Conservation (phyloP, 225 moss, liverwort and hornwort species). For the Rhytidiadelphus loreus region DNA sequence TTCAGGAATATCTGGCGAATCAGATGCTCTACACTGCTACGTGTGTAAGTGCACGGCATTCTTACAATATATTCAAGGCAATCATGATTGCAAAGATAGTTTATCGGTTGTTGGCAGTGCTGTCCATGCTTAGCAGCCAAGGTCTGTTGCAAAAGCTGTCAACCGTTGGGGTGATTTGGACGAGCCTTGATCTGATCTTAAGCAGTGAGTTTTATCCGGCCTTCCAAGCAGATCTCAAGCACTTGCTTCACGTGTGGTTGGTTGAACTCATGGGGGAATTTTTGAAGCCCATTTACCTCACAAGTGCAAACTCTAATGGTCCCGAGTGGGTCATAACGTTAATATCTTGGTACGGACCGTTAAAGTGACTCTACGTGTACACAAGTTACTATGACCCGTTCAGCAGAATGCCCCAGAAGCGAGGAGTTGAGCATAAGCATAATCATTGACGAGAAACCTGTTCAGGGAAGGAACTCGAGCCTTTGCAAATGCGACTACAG, state of each 20-base stretch:
- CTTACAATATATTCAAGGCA: not conserved
- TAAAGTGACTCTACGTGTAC: not conserved
- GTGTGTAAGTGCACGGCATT: not conserved
- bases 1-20: not conserved
- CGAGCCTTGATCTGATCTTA: not conserved
- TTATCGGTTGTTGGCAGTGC: no score
- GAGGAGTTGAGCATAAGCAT: not conserved
- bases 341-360: not conserved
- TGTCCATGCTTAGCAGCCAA: not conserved
- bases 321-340: not conserved
- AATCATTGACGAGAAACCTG: not conserved
- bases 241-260: no score
- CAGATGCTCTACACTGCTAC: not conserved
- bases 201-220: not conserved
- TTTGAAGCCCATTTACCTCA: not conserved
- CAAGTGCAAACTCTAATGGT: not conserved
- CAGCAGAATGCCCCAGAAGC: not conserved
- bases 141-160: not conserved
- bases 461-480: not conserved
- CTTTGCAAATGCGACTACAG: not conserved
- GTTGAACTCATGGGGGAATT: not conserved
- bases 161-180: not conserved
- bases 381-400: not conserved
- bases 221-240: not conserved
- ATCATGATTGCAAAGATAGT: not conserved